Evolutionary conservation across 208 protist species (phyloP), one percentile per base, ranked within the genome.

Genomic region (Blechomonas ayalai): DNA sequence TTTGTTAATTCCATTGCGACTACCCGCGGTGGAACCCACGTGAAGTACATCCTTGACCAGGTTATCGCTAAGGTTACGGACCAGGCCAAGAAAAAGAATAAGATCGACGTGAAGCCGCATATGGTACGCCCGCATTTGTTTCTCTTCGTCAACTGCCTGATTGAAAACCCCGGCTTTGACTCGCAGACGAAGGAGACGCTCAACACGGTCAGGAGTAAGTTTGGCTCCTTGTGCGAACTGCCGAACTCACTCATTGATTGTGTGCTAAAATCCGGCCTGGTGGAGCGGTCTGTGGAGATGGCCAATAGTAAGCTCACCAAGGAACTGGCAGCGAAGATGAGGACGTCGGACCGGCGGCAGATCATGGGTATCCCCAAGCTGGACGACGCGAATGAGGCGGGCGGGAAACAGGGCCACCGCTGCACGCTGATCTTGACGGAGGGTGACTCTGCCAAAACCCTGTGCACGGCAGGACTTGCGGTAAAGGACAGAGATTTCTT

Each of bases 391-490:
- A 99, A 99, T 74, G 82, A 98, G 58, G 99, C 99, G 12, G 98
- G 98, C 35, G 87, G 89, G 15, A 83, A 87, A 50, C 66, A 97
- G 39, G 69, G 87, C 27, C 48, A 82, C 32, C 75, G 98, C 48
- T 99, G 98, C 76, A 99, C 98, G 2, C 89, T 99, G 8, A 99
- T 99, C 59, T 66, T 99, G 31, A 99, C 98, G 6, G 98, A 99
- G 82, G 98, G 98, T 47, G 98, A 99, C 69, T 99, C 97, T 3
- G 98, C 98, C 44, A 99, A 99, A 70, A 83, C 95, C 19, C 77
- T 99, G 5, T 98, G 97, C 47, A 95, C 98, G 20, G 72, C 83
- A n/a, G 98, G 98, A 10, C 84, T 99, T 4, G 82, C 78, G 8
- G 97, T 99, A 15, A 90, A 99, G 37, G 98, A 99, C 29, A 66